Evolutionary conservation across 2,329 filamentous ascomycete species (phyloP).

Genomic region (Fusarium acutatum): DNA sequence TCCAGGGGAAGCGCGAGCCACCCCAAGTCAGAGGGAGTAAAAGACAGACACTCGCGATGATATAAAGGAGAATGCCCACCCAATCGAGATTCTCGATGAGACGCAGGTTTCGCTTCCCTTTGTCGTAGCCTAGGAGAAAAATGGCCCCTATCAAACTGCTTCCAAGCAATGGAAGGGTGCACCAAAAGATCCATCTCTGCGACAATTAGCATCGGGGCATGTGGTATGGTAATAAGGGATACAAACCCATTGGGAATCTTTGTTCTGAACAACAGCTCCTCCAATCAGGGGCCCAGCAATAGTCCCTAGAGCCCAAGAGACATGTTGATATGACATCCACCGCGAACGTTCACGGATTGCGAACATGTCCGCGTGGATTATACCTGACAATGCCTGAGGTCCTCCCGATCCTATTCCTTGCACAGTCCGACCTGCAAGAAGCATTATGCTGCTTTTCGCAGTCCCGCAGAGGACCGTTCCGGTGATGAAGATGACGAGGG

Average conservation of each 20-base stretch:
- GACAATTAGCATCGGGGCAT: neutral
- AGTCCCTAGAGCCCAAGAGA: slow-evolving; percentile 67
- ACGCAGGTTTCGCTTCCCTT: neutral
- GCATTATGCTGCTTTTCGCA: slow-evolving; percentile 41
- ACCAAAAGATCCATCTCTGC: slow-evolving; percentile 49
- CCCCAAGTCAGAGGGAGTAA: slow-evolving; percentile 30
- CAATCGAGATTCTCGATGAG: slow-evolving; percentile 61
- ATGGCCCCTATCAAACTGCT: slow-evolving; percentile 34
- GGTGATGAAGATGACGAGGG: slow-evolving; percentile 46
- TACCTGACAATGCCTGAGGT: slow-evolving; percentile 44
- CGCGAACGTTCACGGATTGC: slow-evolving; percentile 52
- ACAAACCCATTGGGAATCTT: slow-evolving; percentile 36
- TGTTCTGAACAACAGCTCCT: slow-evolving; percentile 29
- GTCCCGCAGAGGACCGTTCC: slow-evolving; percentile 53
- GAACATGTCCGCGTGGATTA: slow-evolving; percentile 52
- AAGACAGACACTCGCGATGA: slow-evolving; percentile 24
- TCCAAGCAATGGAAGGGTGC: slow-evolving; percentile 46
- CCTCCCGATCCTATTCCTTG: slow-evolving; percentile 51
- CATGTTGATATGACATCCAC: slow-evolving; percentile 49
- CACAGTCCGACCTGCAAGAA: slow-evolving; percentile 47
- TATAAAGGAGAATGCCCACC: slow-evolving; percentile 68
- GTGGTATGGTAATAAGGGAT: neutral
- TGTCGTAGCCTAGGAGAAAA: slow-evolving; percentile 42
- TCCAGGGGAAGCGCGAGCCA: slow-evolving; percentile 35
- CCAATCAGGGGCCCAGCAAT: slow-evolving; percentile 41